Evolutionary conservation across 306 rosid genomes (phyloP).

Genomic region (Macrotyloma uniflorum): DNA sequence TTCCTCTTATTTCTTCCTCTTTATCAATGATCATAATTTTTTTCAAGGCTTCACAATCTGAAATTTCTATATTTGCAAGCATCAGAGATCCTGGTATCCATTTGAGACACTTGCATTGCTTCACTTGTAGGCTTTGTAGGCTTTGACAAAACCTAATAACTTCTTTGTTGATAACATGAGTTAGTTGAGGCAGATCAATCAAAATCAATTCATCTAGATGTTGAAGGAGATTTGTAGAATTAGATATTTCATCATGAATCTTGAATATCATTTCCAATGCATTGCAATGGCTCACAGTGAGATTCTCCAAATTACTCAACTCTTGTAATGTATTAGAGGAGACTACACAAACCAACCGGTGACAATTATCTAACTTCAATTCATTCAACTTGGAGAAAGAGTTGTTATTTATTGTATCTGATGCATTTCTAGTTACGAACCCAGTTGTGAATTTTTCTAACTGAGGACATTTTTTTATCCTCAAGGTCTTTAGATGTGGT

Average conservation of each 20-base stretch:
- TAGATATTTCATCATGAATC: too few species aligned
- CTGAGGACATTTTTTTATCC: neutral
- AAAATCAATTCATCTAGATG: neutral
- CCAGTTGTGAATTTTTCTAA: neutral
- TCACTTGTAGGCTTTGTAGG: neutral
- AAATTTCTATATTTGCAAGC: neutral
- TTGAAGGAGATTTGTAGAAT: neutral
- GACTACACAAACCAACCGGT: conserved; percentile 1
- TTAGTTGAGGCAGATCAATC: neutral
- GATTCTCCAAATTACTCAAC: conserved; percentile 25
- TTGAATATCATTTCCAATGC: too few species aligned
- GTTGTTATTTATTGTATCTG: too few species aligned
- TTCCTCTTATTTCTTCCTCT: too few species aligned
- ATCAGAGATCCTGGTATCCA: neutral
- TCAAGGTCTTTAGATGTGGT: neutral
- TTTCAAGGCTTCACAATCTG: too few species aligned
- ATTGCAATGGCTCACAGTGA: too few species aligned
- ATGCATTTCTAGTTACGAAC: neutral
- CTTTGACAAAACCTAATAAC: neutral
- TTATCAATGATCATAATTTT: too few species aligned
- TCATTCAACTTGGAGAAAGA: too few species aligned
- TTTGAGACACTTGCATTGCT: neutral
- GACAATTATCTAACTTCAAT: conserved; percentile 17
- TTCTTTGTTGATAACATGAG: neutral
- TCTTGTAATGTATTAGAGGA: neutral